Base-by-base conservation (phyloP, 768 basidiomycete genomes). In the Neoboletus brunneissimus region DNA sequence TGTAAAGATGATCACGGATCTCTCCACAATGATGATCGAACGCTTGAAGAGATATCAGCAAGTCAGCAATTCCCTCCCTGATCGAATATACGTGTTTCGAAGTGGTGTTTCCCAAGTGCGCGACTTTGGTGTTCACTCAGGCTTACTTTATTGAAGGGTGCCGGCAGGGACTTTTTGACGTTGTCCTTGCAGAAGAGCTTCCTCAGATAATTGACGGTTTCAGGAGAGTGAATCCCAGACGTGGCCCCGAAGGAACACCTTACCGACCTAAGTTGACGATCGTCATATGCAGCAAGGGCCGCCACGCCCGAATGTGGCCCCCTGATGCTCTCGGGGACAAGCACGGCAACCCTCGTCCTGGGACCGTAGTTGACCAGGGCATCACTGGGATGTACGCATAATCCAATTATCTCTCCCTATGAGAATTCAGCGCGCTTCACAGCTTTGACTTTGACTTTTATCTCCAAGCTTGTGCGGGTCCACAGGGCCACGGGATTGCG, bases 31-130 rank as follows among this genome's bases (percentile, higher is more conserved):
- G 89, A 75, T 92, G 61, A 70, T 85, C 4, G 91, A 93, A 54
- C 81, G 91, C 2, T 71, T 93, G 35, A 71, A 76, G 49, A 60
- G 76, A 3, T 93, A 81, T 61, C 75, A 82, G 60, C 74, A 70
- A 67, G 82, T 77, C 66, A 88, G 81, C 59, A 79, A 70, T 55
- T 53, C 63, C 0, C 75, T 93, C 1, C 91, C 91, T 0, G 79
- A 84, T 1, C 79, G 89, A 4, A 77, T 94, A 7, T 72, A 87
- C 34, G 76, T 93, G 8, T 94, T 85, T 63, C 83, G 91, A 16
- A 89, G 92, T 69, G 91, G 91, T 40, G 89, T 91, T 4, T 91
- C 89, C 1, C 88, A 89, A 77, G 89, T 87, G 55, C 13, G 80
- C 65, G 6, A 23, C 40, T 15, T 45, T 18, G 44, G 27, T 35